phyloP scores from a whole-genome alignment of 1,284 basidiomycete genomes.

The Termitomyces sp. region DNA sequence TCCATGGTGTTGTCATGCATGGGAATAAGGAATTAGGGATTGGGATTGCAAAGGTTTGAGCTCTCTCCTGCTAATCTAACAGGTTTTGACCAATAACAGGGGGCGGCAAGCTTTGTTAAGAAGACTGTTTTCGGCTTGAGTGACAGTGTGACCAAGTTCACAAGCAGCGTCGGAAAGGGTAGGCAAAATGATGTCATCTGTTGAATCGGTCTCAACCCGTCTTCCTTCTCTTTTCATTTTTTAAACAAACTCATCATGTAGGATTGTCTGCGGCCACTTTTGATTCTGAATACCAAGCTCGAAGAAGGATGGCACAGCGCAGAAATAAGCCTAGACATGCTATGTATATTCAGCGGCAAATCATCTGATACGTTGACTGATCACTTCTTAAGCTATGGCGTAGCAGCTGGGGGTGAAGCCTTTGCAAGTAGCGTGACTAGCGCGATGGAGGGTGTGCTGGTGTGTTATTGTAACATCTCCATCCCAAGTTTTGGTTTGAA shows the following conservation, averaged over 20 bases:
- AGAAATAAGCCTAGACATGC: constrained; percentile 96
- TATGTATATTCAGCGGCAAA: constrained; percentile 51
- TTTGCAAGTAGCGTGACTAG: constrained; percentile 93
- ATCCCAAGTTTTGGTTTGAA: not conserved
- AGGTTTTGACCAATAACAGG: constrained; percentile 38
- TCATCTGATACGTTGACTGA: constrained; percentile 1
- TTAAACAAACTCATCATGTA: constrained; percentile 24
- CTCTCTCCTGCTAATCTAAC: not conserved
- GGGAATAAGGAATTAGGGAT: constrained; percentile 94
- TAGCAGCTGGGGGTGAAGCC: constrained; percentile 91
- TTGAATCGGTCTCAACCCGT: not conserved
- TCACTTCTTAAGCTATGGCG: constrained; percentile 68
- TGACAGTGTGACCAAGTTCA: constrained; percentile 96
- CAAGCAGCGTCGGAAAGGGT: constrained; percentile 97
- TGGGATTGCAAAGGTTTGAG: constrained; percentile 89
- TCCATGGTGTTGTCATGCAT: constrained; percentile 96
- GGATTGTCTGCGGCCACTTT: constrained; percentile 95
- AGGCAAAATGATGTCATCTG: not conserved
- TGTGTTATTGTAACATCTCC: constrained; percentile 33
- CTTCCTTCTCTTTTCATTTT: not conserved
- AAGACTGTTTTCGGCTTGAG: constrained; percentile 97
- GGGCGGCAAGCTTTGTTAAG: constrained; percentile 97
- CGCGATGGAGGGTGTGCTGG: constrained; percentile 93
- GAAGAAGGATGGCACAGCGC: constrained; percentile 82
- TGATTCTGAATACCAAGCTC: constrained; percentile 92